phyloP scores from a whole-genome alignment of 495 filamentous ascomycete species.

The Penicillium goetzii region DNA sequence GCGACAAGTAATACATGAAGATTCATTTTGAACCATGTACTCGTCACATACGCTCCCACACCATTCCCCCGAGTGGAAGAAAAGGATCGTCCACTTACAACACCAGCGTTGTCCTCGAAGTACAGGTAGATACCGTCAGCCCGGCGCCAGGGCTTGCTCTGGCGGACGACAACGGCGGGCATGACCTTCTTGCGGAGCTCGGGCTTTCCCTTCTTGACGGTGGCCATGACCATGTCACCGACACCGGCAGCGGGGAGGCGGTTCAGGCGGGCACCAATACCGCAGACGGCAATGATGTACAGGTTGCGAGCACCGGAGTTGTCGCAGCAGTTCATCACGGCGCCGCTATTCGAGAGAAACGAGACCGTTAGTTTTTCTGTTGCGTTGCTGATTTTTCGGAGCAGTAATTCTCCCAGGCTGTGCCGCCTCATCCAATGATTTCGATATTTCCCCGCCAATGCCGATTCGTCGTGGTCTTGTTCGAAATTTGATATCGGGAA shows the following conservation, averaged over 20 bases:
- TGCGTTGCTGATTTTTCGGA: conserved; percentile 9
- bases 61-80: background rate
- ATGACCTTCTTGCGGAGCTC: conserved; percentile 99
- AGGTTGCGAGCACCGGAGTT: conserved; percentile 98
- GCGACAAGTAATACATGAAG: conserved; percentile 1
- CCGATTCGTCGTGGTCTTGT: conserved; percentile 5
- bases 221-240: conserved; percentile 99
- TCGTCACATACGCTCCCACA: conserved; percentile 1
- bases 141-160: conserved; percentile 99
- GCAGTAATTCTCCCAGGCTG: conserved; percentile 14
- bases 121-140: conserved; percentile 98
- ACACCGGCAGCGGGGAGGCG: conserved; percentile 96
- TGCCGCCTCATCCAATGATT: conserved; percentile 19
- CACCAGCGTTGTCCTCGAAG: conserved; percentile 99
- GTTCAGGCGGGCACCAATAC: conserved; percentile 98
- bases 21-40: conserved; percentile 1
- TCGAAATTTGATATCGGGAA: conserved; percentile 1
- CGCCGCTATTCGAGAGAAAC: conserved; percentile 65
- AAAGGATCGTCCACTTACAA: conserved; percentile 63
- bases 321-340: conserved; percentile 96
- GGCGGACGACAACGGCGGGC: conserved; percentile 96
- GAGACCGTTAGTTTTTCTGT: conserved; percentile 26
- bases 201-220: conserved; percentile 99
- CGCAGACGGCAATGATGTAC: conserved; percentile 99
- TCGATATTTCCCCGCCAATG: conserved; percentile 16